Percentiles rank a stretch among this genome's conserved stretches.
Conservation (phyloP, 345 rosid genomes). For the Noccaea caerulescens region DNA sequence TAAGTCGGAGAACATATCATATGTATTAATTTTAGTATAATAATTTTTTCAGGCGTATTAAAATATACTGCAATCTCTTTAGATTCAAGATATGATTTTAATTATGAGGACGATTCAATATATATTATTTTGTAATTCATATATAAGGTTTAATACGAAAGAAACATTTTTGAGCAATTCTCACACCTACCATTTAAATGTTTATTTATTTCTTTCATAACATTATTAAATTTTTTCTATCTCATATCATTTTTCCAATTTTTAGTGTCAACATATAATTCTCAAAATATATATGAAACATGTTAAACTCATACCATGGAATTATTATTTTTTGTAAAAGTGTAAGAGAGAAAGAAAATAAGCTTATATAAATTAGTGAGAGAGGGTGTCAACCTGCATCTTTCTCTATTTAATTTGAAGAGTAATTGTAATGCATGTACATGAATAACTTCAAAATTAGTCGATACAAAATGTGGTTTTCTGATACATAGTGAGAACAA, state of each 20-base stretch:
- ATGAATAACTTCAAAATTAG: no score
- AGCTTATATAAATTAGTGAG: conserved; percentile 25
- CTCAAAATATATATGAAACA: background rate
- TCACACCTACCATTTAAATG: no score
- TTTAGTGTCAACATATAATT: background rate
- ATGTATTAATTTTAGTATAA: background rate
- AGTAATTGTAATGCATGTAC: no score
- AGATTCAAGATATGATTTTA: background rate
- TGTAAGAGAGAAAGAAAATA: background rate
- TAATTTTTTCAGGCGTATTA: background rate
- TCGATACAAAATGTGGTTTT: no score
- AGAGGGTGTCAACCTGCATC: conserved; percentile 17
- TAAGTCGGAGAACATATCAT: conserved; percentile 7
- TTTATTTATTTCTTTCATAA: no score
- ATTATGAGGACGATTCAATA: background rate
- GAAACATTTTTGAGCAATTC: no score
- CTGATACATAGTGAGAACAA: no score
- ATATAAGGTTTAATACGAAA: background rate
- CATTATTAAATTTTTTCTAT: no score
- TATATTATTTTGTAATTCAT: background rate
- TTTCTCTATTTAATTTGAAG: background rate
- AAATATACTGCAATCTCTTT: no score
- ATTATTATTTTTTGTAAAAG: background rate
- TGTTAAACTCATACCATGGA: background rate
- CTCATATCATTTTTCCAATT: no score